Evolutionary conservation across 257 asterid genomes (phyloP), one percentile per base, ranked within the genome.

Genomic region (Leonotis leonurus): DNA sequence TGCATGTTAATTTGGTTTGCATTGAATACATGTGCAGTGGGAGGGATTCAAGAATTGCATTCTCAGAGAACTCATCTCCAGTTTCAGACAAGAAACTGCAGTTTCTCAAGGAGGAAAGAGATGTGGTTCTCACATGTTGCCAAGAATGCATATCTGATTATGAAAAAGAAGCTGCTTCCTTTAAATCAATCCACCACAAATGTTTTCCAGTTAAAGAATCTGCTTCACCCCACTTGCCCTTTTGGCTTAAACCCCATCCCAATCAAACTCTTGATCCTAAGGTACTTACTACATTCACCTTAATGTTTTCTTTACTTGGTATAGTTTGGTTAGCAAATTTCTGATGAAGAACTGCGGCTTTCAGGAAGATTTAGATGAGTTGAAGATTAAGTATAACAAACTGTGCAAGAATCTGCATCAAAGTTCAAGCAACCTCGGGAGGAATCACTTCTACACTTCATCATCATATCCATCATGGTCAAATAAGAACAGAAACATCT

Each of bases 301-400:
- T 57, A 2, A 37, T 37, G 3, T 4, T 5, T 14, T 0, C 20
- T 25, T 45, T 30, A 8, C 22, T 25, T n/a, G 12, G 7, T 46
- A 3, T 57, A 57, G 33, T 29, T 20, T 13, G 9, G 13, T 37
- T 13, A 39, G 20, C 5, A 13, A 1, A 22, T 17, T 5, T 17
- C 30, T 53, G 16, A 44, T 45, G 22, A 14, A 41, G 39, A 12
- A 17, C 2, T 56, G 48, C n/a, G 18, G 49, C 13, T 70, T 39
- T 60, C 77, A 90, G 94, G 91, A 88, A 14, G 84, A 80, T 67
- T 64, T 80, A 33, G 57, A 69, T 62, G 72, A 81, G 33, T 56
- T 88, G 73, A 83, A 78, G 87, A 79, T 77, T 36, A 85, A 83
- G 73, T 90, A 89, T 77, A 90, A 78, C 89, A 82, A 75, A 18